phyloP scores from a whole-genome alignment of 208 protist species.

The Crithidia sp. region DNA sequence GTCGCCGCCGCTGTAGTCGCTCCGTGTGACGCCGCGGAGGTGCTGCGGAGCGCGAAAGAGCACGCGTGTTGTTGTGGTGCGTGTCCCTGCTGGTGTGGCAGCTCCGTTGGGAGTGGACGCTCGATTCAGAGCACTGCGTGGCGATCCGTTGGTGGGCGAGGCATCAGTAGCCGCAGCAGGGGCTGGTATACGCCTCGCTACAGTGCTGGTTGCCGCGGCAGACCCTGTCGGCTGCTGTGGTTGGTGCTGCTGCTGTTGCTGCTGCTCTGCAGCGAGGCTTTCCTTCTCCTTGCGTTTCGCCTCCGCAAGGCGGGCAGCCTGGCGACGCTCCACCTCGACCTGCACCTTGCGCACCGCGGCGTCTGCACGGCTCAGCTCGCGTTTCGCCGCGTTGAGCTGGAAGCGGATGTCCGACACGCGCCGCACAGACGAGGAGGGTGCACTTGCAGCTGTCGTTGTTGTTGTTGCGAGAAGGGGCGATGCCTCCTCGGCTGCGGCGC shows the following conservation, averaged over 20 bases:
- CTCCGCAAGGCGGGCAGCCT: conserved; percentile 39
- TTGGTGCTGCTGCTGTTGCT: conserved; percentile 1
- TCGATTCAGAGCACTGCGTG: no score
- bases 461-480: not conserved
- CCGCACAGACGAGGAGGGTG: not conserved
- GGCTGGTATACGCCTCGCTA: no score
- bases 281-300: conserved; percentile 27
- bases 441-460: not conserved
- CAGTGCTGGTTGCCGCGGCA: no score
- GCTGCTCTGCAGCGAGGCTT: conserved; percentile 11
- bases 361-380: conserved; percentile 43
- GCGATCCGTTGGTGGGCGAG: no score
- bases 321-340: conserved; percentile 42
- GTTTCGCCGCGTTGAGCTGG: conserved; percentile 43
- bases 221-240: no score
- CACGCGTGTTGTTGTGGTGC: conserved; percentile 19
- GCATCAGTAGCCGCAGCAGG: no score
- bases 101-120: no score
- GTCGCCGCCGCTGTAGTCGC: conserved; percentile 63
- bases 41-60: conserved; percentile 19
- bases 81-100: not conserved
- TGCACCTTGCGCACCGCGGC: conserved; percentile 46
- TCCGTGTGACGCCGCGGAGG: conserved; percentile 39
- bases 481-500: conserved; percentile 7
- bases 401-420: conserved; percentile 35